Conservation (phyloP, 805 yeast species). For the Pichia sporocuriosa region DNA sequence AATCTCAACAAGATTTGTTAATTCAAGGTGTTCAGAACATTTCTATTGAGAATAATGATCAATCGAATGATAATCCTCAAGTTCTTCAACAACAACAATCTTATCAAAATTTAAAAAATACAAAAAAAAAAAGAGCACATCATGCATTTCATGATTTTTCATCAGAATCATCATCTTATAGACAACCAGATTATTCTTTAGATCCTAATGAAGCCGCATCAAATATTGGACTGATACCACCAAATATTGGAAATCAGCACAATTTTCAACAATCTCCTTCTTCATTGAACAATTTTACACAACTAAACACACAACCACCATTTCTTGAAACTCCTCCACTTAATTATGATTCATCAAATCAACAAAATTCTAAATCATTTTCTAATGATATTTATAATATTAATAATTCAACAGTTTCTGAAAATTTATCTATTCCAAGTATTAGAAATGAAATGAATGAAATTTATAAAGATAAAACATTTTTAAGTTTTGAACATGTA, state of each 20-base stretch:
- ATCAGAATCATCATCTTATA: conserved; percentile 2
- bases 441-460: conserved; percentile 29
- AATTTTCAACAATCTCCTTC: neutral
- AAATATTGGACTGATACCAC: conserved; percentile 22
- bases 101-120: conserved; percentile 1
- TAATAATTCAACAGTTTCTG: conserved; percentile 8
- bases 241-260: neutral
- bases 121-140: conserved; percentile 17
- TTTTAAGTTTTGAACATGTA: conserved; percentile 68
- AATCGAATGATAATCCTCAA: neutral
- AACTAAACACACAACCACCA: no score
- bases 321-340: no score
- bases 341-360: neutral
- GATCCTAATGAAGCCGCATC: conserved; percentile 31
- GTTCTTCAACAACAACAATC: conserved; percentile 1
- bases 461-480: conserved; percentile 36
- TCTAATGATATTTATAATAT: conserved; percentile 6
- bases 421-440: conserved; percentile 33
- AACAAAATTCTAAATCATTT: neutral
- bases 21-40: conserved; percentile 15
- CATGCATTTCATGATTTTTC: conserved; percentile 26
- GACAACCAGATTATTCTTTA: conserved; percentile 7
- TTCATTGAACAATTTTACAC: no score
- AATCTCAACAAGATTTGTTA: conserved; percentile 12
- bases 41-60: neutral